Base-by-base conservation (phyloP, 805 yeast species). In the Candida anglica region DNA sequence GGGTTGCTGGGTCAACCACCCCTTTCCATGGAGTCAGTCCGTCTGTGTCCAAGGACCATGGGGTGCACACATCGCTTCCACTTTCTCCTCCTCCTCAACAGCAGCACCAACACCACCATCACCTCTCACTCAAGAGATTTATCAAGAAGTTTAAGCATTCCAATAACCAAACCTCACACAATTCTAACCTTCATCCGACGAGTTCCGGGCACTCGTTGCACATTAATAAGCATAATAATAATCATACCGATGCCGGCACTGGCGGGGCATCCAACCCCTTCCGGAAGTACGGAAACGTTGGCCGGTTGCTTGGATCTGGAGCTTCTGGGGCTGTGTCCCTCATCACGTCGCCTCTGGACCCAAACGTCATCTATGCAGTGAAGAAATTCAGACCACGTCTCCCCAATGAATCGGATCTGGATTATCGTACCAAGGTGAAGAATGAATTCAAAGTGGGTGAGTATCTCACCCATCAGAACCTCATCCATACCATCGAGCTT, bases 291-390 rank as follows among this genome's bases (percentile, higher is more conserved):
- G 93, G 94, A 26, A 38, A 53, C 5, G 69, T 77, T 16, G 94
- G 94, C 9, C 73, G 73, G 41, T 66, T 81, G 15, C 65, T 87
- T 32, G 98, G 98, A 15, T 79, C 89, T 38, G 98, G 98, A 10
- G 97, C 97, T 1, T 89, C 95, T 16, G 97, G 98, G 2, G 81
- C 93, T 0, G 98, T 89, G n/a, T 74, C 83, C 27, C 70, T 86
- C 34, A 82, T 88, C 39, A 75, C 77, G 38, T 73, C 83, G 33
- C 69, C 75, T 19, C 55, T 73, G 0, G 80, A 79, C 43, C 46
- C 58, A 6, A 30, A 34, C 19, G 71, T 75, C 40, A 55, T 86
- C 4, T 87, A 75, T 59, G 98, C 98, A 0, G 85, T 91, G 34
- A 89, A 89, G 62, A 84, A 86, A 57, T 88, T 91, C 56, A 70